Base-by-base conservation (phyloP, 116 monocot species). In the Trichopus zeylanicus region DNA sequence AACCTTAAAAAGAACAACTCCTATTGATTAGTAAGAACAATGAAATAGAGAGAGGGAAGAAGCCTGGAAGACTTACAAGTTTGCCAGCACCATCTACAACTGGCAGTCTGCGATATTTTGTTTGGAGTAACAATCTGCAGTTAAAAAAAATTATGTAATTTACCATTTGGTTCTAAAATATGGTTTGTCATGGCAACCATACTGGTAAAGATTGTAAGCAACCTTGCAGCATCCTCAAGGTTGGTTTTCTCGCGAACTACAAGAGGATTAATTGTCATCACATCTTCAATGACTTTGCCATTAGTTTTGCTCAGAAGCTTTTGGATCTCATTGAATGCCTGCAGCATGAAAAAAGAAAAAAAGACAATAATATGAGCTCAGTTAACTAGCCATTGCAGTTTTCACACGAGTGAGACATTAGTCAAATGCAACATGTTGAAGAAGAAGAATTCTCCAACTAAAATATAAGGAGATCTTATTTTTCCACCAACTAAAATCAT, bases 251-350 rank as follows among this genome's bases (percentile, higher is more conserved):
- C 84, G 16, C 75, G 81, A 51, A 97, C 84, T 53, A 82, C 97
- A 29, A 97, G 81, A 51, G 97, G 90, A 20, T 72, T 71, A 38
- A 75, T 62, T 2, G 87, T 87, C 95, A 95, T 95, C 37, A 95
- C 74, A 73, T 97, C 97, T 26, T 70, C 81, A 55, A 97, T 59
- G 28, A 84, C 70, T 74, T 84, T 90, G 11, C 95, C 95, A 57
- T 95, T 81, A 3, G 83, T 95, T 81, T 95, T 95, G 31, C 66
- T 75, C 18, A 97, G 61, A 47, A 97, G 55, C 57, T 67, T 90
- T 53, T 97, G 97, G 57, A 97, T 91, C 76, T 90, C 87, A 66
- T 84, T 84, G 54, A 91, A 97, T 54, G 87, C 73, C 91, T 93
- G 73, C 52, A 67, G 57, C 26, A 52, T 39, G 26, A 26, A 55